Percentiles rank a stretch among this genome's conserved stretches.
These are phyloP conservation scores for Gossypium mustelinum DNA, from an alignment of 345 rosid species.

Conservation along the genomic window DNA sequence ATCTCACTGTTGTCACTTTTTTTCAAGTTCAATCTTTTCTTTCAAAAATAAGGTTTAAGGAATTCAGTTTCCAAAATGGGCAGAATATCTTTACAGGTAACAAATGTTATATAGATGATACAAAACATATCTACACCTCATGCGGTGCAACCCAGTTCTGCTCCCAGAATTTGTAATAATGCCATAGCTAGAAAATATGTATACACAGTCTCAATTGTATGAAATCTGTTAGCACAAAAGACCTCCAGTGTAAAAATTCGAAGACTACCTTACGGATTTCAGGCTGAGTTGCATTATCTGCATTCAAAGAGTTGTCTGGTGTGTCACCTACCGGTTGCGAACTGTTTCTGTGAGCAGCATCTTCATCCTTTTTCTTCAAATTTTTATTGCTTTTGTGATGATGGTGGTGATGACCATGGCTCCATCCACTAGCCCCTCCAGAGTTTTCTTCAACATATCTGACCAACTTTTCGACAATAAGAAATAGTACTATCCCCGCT, in stretches of 20 bases:
- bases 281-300: slow-evolving; percentile 20
- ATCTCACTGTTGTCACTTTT: background rate
- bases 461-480: slow-evolving; percentile 89
- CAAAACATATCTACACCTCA: background rate
- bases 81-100: background rate
- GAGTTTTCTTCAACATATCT: slow-evolving; percentile 82
- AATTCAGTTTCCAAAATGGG: background rate
- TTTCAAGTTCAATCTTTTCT: background rate
- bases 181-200: background rate
- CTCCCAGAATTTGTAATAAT: background rate
- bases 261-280: slow-evolving; percentile 63
- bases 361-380: slow-evolving; percentile 51
- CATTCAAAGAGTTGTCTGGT: slow-evolving; percentile 35
- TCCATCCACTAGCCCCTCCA: slow-evolving; percentile 46
- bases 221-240: background rate
- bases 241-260: background rate
- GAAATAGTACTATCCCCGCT: slow-evolving; percentile 97
- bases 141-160: background rate
- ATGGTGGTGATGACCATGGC: slow-evolving; percentile 72
- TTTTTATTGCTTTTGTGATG: slow-evolving; percentile 53
- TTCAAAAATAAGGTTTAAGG: background rate
- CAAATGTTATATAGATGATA: background rate
- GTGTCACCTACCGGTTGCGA: slow-evolving; percentile 34
- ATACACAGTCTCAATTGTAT: background rate
- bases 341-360: slow-evolving; percentile 17